Base-by-base conservation (phyloP, 2,329 filamentous ascomycete genomes). In the Arthroderma uncinatum region DNA sequence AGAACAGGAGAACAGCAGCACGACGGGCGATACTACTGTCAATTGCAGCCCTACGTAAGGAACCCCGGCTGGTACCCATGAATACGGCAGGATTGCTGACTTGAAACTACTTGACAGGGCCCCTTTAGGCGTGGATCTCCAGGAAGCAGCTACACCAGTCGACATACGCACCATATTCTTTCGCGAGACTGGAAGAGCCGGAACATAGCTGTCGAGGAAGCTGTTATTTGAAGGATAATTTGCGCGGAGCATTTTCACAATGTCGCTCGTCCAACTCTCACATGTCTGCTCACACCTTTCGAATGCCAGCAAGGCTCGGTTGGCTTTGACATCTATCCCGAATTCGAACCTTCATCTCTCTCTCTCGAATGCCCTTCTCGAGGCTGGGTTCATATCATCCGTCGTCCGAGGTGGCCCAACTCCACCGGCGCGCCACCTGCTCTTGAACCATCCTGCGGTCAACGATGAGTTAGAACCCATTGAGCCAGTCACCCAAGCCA, bases 271-370 rank as follows among this genome's bases (percentile, higher is more conserved):
- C 68, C 82, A 85, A 73, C 80, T 95, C 62, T 80, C 83, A 65
- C 78, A 92, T 77, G 83, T 91, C 74, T 94, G 88, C 79, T 90
- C 89, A 63, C 90, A 95, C 76, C 79, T 96, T 58, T 88, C 93
- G 72, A 96, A 96, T 77, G 88, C 87, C 63, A 86, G 86, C 57
- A 84, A 84, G 66, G 89, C 87, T n/a, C 84, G 86, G 1, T 82
- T 96, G 0, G 87, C 86, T 63, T 78, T 95, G 54, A 95, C 91
- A 33, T 94, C 89, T 6, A 80, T 95, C 61, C 83, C 85, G 48
- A 85, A 86, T 75, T 85, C 82, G 53, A 91, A 91, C 64, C 82
- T 90, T 69, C 90, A 93, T 76, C 83, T 94, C 61, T 77, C 76
- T 47, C 77, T 95, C 14, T 79, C 83, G 54, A 80, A 93, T 19